Base-by-base conservation (phyloP, 2,329 filamentous ascomycete species). In the Diplodia corticola region DNA sequence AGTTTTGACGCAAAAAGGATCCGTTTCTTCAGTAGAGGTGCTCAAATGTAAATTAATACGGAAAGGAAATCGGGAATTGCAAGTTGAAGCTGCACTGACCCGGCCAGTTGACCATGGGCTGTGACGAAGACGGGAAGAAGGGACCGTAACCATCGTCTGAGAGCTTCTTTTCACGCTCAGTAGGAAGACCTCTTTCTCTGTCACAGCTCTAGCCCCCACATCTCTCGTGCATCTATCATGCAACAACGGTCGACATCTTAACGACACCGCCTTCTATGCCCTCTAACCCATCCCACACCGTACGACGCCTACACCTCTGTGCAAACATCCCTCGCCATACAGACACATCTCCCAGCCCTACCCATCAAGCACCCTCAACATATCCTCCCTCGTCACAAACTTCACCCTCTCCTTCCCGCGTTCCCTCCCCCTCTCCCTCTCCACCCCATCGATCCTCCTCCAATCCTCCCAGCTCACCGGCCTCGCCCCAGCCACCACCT, bases 401-500 rank as follows among this genome's bases (percentile, higher is more conserved):
- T 89, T 89, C 77, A 94, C 91, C 70, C 95, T 86, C 72, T 88
- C 85, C 77, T 97, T 98, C 0, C 93, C 93, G 63, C 80, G 83
- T 54, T 75, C 75, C 67, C 82, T 78, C 0, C 95, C 95, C 57
- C 83, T 84, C 65, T 86, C 81, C 71, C 82, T 87, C 79, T 99
- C 95, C 3, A 84, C 88, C n/a, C 79, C 78, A 77, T 99, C 93
- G 69, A 99, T 97, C 69, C 81, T 88, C 77, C 87, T 82, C 95
- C 95, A 99, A 70, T 96, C 91, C 26, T 86, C 78, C 95, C 95
- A 99, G 55, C 83, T 86, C 20, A 97, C 89, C 15, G 87, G 84
- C 64, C 83, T 83, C 4, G 89, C 82, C 1, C 85, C 85, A 67
- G 81, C 81, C 33, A 77, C 78, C 61, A 85, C 79, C 0, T 86